Evolutionary conservation across 2,329 filamentous ascomycete genomes (phyloP).

Genomic region (Penicillium sp.): DNA sequence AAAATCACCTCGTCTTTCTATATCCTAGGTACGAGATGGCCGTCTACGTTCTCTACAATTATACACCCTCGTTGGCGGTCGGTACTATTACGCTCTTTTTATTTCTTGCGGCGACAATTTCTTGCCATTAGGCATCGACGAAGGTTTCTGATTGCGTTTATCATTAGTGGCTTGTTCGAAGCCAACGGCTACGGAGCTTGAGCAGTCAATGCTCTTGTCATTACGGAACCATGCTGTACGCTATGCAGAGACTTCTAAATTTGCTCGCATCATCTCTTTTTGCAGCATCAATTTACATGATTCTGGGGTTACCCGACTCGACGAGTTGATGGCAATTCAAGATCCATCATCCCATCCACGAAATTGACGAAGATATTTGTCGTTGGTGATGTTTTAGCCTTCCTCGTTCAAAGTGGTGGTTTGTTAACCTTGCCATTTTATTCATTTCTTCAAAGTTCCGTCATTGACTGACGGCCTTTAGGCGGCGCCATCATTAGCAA

Average conservation of each 20-base stretch:
- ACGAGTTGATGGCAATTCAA: slow-evolving; percentile 37
- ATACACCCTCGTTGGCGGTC: slow-evolving; percentile 9
- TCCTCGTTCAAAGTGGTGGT: slow-evolving; percentile 32
- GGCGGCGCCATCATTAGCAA: slow-evolving; percentile 22
- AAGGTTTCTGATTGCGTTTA: slow-evolving; percentile 8
- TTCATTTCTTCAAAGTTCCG: neutral
- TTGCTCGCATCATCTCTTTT: slow-evolving; percentile 43
- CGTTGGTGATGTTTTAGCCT: slow-evolving; percentile 31
- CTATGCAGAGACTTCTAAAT: slow-evolving; percentile 17
- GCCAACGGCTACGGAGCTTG: slow-evolving; percentile 7
- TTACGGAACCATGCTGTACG: neutral
- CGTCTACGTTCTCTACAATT: slow-evolving; percentile 5
- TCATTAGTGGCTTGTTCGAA: slow-evolving; percentile 9
- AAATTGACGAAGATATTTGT: slow-evolving; percentile 43
- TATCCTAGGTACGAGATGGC: neutral
- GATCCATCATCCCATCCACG: slow-evolving; percentile 30
- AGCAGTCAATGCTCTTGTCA: slow-evolving; percentile 5
- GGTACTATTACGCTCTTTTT: slow-evolving; percentile 2
- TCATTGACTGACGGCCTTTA: neutral
- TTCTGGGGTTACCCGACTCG: slow-evolving; percentile 43
- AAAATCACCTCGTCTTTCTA: neutral
- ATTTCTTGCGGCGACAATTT: neutral
- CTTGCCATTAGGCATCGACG: neutral
- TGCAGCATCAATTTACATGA: slow-evolving; percentile 41
- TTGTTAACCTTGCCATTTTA: neutral